Evolutionary conservation across 768 basidiomycete genomes (phyloP).

Genomic region (Naganishia friedmannii): DNA sequence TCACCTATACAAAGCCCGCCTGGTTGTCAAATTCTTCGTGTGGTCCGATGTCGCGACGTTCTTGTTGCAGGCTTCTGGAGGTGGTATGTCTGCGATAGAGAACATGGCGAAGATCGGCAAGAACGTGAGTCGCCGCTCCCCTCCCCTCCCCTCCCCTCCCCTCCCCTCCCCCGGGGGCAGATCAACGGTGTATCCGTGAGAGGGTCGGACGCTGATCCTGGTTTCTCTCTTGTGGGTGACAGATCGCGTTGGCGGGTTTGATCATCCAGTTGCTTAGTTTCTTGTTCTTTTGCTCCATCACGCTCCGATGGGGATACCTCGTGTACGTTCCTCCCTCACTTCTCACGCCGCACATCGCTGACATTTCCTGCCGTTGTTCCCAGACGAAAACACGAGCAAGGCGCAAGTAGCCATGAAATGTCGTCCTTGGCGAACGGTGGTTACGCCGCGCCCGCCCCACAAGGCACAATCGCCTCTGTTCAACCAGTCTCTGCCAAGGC

Average conservation of each 20-base stretch:
- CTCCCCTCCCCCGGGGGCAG: no score
- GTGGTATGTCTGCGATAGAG: conserved; percentile 43
- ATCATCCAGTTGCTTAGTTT: conserved; percentile 48
- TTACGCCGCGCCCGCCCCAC: not conserved
- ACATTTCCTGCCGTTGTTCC: not conserved
- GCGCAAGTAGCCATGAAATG: conserved; percentile 11
- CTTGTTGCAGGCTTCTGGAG: conserved; percentile 50
- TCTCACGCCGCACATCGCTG: not conserved
- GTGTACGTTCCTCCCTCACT: conserved; percentile 43
- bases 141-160: no score
- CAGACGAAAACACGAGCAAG: conserved; percentile 6
- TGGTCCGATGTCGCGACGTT: conserved; percentile 50
- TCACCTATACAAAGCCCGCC: conserved; percentile 43
- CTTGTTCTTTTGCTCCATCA: conserved; percentile 42
- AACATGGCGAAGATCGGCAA: conserved; percentile 39
- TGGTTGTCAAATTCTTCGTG: conserved; percentile 46
- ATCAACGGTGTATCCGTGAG: no score
- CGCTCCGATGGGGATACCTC: conserved; percentile 38
- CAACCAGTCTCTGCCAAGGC: not conserved
- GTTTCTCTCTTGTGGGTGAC: not conserved
- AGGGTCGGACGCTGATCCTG: not conserved
- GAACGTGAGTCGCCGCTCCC: conserved; percentile 29
- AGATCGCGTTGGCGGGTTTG: conserved; percentile 50
- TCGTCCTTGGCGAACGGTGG: not conserved
- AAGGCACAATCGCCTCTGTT: not conserved